Percentiles rank a stretch among this genome's conserved stretches.
These are phyloP conservation scores for Capsicum chinense DNA, from an alignment of 257 asterid genomes.

Conservation along the genomic window DNA sequence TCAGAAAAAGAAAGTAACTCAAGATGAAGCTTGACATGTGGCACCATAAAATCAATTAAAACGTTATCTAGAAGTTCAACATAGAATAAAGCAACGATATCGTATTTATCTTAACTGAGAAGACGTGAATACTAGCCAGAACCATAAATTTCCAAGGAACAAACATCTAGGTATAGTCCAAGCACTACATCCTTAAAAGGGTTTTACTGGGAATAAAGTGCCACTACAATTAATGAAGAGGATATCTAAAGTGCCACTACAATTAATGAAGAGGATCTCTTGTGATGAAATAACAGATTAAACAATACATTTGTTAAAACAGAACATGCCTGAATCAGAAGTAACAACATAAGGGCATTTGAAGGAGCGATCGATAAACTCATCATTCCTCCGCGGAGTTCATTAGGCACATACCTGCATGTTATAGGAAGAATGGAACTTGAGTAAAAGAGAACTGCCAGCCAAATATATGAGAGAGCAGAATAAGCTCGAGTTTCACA, in stretches of 20 bases:
- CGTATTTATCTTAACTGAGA: not conserved
- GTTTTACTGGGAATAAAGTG: not conserved
- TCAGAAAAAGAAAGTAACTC: not conserved
- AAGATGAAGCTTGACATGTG: not conserved
- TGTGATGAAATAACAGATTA: not conserved
- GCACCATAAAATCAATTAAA: not conserved
- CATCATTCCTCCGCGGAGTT: constrained; percentile 92
- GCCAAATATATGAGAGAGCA: constrained; percentile 6
- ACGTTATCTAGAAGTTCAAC: not conserved
- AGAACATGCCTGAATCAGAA: constrained; percentile 65
- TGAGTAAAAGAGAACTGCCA: constrained; percentile 13
- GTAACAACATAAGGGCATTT: constrained; percentile 60
- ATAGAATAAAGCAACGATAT: not conserved
- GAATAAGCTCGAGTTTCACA: not conserved
- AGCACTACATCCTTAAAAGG: not conserved
- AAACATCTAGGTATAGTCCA: constrained; percentile 6
- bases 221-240: not conserved
- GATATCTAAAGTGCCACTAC: not conserved
- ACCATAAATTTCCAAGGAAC: constrained; percentile 18
- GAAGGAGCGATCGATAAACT: constrained; percentile 77
- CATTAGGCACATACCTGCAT: constrained; percentile 89
- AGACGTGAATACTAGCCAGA: not conserved
- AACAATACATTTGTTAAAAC: not conserved
- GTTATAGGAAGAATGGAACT: constrained; percentile 26
- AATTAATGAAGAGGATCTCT: not conserved